phyloP scores from a whole-genome alignment of 768 basidiomycete species.

The Lactifluus rugatus region DNA sequence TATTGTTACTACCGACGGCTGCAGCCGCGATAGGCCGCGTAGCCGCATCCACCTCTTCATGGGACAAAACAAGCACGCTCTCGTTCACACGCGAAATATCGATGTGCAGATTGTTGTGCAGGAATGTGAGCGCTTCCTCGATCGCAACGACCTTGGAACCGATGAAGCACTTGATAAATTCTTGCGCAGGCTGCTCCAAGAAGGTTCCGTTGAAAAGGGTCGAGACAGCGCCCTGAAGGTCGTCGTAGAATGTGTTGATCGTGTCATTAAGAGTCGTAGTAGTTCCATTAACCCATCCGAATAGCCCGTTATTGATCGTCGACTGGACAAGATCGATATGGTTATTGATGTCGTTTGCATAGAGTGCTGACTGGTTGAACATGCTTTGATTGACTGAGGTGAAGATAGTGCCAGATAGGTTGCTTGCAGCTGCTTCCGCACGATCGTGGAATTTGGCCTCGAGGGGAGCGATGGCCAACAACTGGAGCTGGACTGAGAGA shows the following conservation, averaged over 20 bases:
- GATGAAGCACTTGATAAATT: constrained; percentile 82
- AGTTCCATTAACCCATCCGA: constrained; percentile 92
- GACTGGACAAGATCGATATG: constrained; percentile 62
- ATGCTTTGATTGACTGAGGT: constrained; percentile 74
- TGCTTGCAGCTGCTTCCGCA: constrained; percentile 48
- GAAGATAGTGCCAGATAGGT: constrained; percentile 64
- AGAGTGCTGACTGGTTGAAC: constrained; percentile 67
- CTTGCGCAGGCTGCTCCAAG: constrained; percentile 70
- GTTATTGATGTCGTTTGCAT: constrained; percentile 67
- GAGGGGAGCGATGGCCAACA: constrained; percentile 68
- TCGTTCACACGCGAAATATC: constrained; percentile 72
- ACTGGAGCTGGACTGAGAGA: constrained; percentile 77
- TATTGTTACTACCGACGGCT: constrained; percentile 52
- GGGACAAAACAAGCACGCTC: constrained; percentile 67
- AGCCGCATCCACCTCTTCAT: constrained; percentile 59
- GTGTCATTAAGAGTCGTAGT: constrained; percentile 83
- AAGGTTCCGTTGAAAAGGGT: constrained; percentile 78
- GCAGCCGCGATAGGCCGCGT: constrained; percentile 74
- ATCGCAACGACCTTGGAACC: constrained; percentile 85
- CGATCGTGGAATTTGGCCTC: constrained; percentile 55
- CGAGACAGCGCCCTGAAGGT: constrained; percentile 69
- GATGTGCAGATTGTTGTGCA: constrained; percentile 79
- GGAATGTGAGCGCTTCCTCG: constrained; percentile 82
- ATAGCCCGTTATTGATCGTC: constrained; percentile 76
- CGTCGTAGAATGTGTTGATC: constrained; percentile 76